Percentiles rank a stretch among this genome's conserved stretches.
Evolutionary conservation across 2,329 filamentous ascomycete species (phyloP).

Genomic region (Chaetothyriales sp.): DNA sequence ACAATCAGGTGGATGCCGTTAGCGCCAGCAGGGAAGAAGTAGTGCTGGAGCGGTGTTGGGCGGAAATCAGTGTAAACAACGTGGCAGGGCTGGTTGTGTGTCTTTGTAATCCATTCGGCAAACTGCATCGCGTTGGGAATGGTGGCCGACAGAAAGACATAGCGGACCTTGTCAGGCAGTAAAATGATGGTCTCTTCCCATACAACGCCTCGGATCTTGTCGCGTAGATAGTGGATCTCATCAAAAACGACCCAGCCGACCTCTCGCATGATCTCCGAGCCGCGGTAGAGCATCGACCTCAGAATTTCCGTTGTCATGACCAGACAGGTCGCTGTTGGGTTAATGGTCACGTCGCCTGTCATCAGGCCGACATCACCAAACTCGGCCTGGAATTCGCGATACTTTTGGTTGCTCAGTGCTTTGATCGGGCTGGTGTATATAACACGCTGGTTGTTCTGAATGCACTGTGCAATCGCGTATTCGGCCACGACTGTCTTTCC

Average conservation of each 20-base stretch:
- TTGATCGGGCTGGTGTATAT: constrained; percentile 99
- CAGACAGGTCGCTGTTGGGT: constrained; percentile 90
- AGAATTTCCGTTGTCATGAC: constrained; percentile 99
- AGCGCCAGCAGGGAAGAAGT: constrained; percentile 87
- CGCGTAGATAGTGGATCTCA: constrained; percentile 96
- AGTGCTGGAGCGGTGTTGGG: constrained; percentile 90
- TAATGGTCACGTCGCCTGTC: constrained; percentile 98
- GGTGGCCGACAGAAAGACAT: constrained; percentile 94
- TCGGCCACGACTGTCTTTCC: constrained; percentile 98
- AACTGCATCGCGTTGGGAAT: constrained; percentile 99
- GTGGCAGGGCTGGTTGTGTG: constrained; percentile 92
- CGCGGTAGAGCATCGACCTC: constrained; percentile 93
- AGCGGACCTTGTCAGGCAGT: constrained; percentile 93
- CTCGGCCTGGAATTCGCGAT: constrained; percentile 85
- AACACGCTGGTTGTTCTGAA: constrained; percentile 94
- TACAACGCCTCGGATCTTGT: constrained; percentile 85
- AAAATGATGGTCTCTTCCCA: constrained; percentile 99
- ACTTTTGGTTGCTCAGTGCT: constrained; percentile 96
- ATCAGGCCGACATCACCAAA: constrained; percentile 96
- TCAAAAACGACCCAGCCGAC: constrained; percentile 98
- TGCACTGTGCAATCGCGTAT: constrained; percentile 92
- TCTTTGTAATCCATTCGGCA: constrained; percentile 97
- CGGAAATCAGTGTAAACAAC: constrained; percentile 98
- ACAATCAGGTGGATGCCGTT: constrained; percentile 90
- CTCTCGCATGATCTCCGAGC: constrained; percentile 98